phyloP scores from a whole-genome alignment of 2,329 filamentous ascomycete species.

The Colletotrichum sp. region DNA sequence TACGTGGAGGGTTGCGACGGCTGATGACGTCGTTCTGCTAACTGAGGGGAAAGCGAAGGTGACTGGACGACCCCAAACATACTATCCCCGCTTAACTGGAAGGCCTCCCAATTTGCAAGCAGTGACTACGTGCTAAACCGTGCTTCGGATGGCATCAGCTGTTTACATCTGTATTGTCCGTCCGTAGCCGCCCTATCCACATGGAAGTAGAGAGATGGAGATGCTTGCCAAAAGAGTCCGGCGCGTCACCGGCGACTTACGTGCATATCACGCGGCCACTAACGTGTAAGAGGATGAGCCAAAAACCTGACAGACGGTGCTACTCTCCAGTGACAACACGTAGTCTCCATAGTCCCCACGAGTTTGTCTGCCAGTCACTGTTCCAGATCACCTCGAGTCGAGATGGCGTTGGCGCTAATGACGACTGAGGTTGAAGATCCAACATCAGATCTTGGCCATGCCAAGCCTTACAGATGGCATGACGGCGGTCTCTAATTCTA shows the following conservation, averaged over 20 bases:
- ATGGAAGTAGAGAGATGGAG: background rate
- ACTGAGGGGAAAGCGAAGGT: background rate
- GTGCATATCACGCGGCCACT: slow-evolving; percentile 10
- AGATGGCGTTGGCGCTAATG: background rate
- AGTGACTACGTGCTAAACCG: background rate
- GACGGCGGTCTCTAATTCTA: background rate
- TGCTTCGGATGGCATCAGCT: background rate
- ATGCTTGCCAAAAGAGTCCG: slow-evolving; percentile 1
- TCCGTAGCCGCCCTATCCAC: background rate
- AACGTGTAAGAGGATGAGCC: background rate
- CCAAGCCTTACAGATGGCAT: background rate
- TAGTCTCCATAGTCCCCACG: background rate
- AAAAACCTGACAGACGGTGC: slow-evolving; percentile 6
- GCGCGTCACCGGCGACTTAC: slow-evolving; percentile 12
- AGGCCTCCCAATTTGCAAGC: slow-evolving; percentile 8
- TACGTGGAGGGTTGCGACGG: slow-evolving; percentile 10
- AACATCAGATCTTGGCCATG: background rate
- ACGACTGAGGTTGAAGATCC: background rate
- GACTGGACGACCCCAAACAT: background rate
- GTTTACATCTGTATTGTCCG: background rate
- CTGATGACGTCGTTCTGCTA: slow-evolving; percentile 16
- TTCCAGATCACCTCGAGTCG: background rate
- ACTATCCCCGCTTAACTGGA: slow-evolving; percentile 4
- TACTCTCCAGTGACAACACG: background rate
- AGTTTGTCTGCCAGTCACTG: background rate